Percentiles rank a stretch among this genome's conserved stretches.
Evolutionary conservation across 179 eudicot species (phyloP).

Genomic region (Gypsophila paniculata): DNA sequence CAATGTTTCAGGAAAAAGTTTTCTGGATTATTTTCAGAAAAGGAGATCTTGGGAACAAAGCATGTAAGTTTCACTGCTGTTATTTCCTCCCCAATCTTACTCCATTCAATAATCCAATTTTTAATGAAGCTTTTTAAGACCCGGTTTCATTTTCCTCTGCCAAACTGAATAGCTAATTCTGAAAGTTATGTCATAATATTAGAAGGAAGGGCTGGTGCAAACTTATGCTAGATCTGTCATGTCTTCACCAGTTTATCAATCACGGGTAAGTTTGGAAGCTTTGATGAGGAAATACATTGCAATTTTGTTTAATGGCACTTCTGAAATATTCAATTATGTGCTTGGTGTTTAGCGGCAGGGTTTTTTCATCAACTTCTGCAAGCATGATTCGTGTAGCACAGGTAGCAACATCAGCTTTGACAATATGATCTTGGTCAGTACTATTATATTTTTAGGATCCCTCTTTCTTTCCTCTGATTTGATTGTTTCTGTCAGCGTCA

Average conservation of each 20-base stretch:
- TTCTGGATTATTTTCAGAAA: constrained; percentile 55
- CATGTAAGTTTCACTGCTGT: constrained; percentile 49
- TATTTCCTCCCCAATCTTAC: constrained; percentile 8
- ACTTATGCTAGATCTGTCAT: constrained; percentile 57
- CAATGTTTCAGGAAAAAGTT: constrained; percentile 74
- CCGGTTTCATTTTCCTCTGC: not conserved
- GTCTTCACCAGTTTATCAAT: constrained; percentile 37
- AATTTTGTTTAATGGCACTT: constrained; percentile 1
- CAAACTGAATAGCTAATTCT: constrained; percentile 32
- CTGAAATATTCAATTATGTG: constrained; percentile 8
- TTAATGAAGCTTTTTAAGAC: not conserved
- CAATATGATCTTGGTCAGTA: constrained; percentile 53
- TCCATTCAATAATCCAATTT: not conserved
- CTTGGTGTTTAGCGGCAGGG: constrained; percentile 48
- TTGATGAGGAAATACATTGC: constrained; percentile 6
- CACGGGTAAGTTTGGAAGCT: constrained; percentile 43
- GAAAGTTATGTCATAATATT: constrained; percentile 42
- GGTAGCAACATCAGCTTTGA: constrained; percentile 30
- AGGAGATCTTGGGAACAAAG: constrained; percentile 74
- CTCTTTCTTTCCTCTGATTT: not conserved
- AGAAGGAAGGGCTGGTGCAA: constrained; percentile 77
- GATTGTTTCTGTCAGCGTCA: not conserved
- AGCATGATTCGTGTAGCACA: constrained; percentile 55
- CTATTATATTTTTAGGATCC: not conserved
- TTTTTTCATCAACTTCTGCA: constrained; percentile 56